Conservation (phyloP, 768 basidiomycete species). For the Russula sp. region DNA sequence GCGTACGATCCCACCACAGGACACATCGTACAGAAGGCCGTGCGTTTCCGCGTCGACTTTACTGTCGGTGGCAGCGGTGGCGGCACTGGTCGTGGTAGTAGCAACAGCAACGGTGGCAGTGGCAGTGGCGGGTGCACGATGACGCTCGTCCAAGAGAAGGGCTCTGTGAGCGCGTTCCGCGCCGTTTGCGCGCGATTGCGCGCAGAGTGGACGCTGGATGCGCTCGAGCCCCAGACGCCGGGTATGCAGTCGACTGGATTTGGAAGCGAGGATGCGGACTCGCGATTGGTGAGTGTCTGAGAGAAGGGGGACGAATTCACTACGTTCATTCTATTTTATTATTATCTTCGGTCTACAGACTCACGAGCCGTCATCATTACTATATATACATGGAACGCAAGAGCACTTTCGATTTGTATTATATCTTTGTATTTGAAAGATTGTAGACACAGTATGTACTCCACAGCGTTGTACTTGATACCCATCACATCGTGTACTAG, state of each 20-base stretch:
- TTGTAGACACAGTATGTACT: background rate
- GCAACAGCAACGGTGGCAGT: conserved; percentile 24
- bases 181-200: conserved; percentile 64
- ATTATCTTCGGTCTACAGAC: conserved; percentile 2
- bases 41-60: conserved; percentile 83
- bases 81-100: conserved; percentile 18
- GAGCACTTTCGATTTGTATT: background rate
- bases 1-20: conserved; percentile 34
- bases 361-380: background rate
- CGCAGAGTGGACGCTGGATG: conserved; percentile 53
- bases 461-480: background rate
- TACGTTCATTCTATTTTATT: background rate
- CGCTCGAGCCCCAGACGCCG: conserved; percentile 19
- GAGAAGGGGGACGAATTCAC: background rate
- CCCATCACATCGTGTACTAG: background rate
- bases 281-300: conserved; percentile 1
- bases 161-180: conserved; percentile 82
- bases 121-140: conserved; percentile 52
- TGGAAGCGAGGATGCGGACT: conserved; percentile 12
- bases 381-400: background rate
- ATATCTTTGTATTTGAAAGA: background rate
- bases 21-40: conserved; percentile 56
- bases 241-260: conserved; percentile 10
- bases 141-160: conserved; percentile 82
- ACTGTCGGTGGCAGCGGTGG: conserved; percentile 27